phyloP scores from a whole-genome alignment of 345 rosid species.

The Corchorus olitorius region DNA sequence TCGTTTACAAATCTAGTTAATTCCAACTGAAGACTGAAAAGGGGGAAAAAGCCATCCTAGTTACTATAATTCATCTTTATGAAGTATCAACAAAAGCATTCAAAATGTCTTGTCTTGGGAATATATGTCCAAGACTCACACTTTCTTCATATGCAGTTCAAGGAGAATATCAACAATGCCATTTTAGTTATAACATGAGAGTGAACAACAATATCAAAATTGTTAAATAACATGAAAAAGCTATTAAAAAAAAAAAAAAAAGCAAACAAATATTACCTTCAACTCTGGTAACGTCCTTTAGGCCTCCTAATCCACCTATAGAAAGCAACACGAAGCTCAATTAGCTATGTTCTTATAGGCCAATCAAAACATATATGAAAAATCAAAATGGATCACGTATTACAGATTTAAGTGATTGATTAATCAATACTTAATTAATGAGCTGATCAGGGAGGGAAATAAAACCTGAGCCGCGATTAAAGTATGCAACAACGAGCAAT shows the following conservation, averaged over 20 bases:
- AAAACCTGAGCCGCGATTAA: slow-evolving; percentile 44
- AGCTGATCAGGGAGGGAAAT: not conserved
- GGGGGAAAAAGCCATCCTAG: not conserved
- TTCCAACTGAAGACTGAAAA: not conserved
- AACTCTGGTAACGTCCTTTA: slow-evolving; percentile 28
- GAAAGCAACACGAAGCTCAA: slow-evolving; percentile 16
- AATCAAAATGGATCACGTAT: not conserved
- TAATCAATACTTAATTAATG: not conserved
- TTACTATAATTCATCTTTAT: not conserved
- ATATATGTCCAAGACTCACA: not conserved
- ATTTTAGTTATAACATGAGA: not conserved
- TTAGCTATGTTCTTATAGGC: not conserved
- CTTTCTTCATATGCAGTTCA: not conserved
- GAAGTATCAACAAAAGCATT: not conserved
- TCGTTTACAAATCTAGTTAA: not conserved
- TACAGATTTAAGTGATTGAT: not conserved
- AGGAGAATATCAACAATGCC: slow-evolving; percentile 5
- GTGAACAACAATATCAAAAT: not conserved
- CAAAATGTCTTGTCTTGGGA: not conserved
- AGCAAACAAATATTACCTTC: slow-evolving; percentile 33
- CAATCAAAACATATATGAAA: not conserved
- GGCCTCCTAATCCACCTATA: slow-evolving; percentile 32
- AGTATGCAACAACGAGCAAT: slow-evolving; percentile 34
- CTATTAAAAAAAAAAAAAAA: not conserved
- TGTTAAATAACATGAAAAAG: not conserved